Percentiles rank a stretch among this genome's conserved stretches.
Conservation (phyloP, 305 asterid genomes). For the Solanum hybrid region DNA sequence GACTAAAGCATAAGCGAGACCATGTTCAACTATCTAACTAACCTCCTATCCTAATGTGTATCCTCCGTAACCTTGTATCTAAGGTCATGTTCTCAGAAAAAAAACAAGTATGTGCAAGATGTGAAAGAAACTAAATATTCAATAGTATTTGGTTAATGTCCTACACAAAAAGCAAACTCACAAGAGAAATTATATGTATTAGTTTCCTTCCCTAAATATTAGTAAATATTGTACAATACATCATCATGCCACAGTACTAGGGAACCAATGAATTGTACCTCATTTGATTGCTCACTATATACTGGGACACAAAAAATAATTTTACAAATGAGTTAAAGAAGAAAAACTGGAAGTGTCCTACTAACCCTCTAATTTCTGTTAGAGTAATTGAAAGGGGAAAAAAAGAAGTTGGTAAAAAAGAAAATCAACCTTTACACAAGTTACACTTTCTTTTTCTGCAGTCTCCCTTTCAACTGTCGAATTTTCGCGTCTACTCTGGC, state of each 20-base stretch:
- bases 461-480: conserved; percentile 39
- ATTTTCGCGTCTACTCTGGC: conserved; percentile 79
- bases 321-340: conserved; percentile 5
- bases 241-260: not conserved
- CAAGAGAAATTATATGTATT: not conserved
- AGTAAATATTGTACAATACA: not conserved
- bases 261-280: not conserved
- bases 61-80: no score
- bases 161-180: not conserved
- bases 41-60: no score
- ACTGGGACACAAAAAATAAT: conserved; percentile 22
- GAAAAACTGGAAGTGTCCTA: conserved; percentile 8
- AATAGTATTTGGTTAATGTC: no score
- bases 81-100: no score
- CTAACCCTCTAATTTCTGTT: conserved; percentile 5
- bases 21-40: no score
- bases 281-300: conserved; percentile 17
- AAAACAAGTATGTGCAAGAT: no score
- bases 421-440: conserved; percentile 7
- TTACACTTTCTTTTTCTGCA: conserved; percentile 35
- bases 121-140: no score
- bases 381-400: conserved; percentile 2
- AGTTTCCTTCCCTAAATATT: not conserved
- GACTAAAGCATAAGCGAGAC: not conserved
- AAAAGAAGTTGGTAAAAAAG: not conserved